Evolutionary conservation across 371 early-diverging fungal genomes (phyloP).

Genomic region (Mucor sp.): DNA sequence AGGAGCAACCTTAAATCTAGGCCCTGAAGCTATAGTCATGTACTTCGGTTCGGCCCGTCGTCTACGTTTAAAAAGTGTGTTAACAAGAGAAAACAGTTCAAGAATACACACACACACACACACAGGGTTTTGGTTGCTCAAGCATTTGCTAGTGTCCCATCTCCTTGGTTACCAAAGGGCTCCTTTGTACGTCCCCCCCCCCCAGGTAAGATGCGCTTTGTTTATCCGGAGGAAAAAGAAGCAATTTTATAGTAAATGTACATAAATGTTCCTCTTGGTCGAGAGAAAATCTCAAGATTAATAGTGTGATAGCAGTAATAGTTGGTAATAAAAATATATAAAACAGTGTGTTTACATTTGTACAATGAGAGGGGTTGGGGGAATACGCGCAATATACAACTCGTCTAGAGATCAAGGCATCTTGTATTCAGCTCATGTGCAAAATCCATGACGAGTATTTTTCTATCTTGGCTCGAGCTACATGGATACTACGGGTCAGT

Average conservation of each 20-base stretch:
- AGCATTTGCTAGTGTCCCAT: too few relatives aligned
- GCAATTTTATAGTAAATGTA: neutral
- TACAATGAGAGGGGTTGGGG: neutral
- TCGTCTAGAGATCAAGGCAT: slow-evolving; percentile 9
- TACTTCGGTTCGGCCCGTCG: slow-evolving; percentile 9
- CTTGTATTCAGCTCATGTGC: slow-evolving; percentile 50
- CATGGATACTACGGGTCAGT: neutral
- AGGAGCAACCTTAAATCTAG: slow-evolving; percentile 5
- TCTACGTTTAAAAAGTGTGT: neutral
- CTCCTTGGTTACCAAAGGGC: too few relatives aligned
- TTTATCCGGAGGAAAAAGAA: too few relatives aligned
- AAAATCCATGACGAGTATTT: slow-evolving; percentile 82
- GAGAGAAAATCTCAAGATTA: neutral
- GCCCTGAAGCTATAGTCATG: neutral
- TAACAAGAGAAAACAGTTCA: too few relatives aligned
- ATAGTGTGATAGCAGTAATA: neutral
- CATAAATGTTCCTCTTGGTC: neutral
- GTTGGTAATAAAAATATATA: neutral
- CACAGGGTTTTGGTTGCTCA: too few relatives aligned
- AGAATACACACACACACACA: too few relatives aligned
- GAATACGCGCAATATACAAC: neutral
- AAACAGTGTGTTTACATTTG: slow-evolving; percentile 1
- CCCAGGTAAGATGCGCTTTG: too few relatives aligned
- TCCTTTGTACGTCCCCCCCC: too few relatives aligned
- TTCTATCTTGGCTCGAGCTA: slow-evolving; percentile 73